Conservation (phyloP, 2,329 filamentous ascomycete genomes). For the Ophiostoma quercus region DNA sequence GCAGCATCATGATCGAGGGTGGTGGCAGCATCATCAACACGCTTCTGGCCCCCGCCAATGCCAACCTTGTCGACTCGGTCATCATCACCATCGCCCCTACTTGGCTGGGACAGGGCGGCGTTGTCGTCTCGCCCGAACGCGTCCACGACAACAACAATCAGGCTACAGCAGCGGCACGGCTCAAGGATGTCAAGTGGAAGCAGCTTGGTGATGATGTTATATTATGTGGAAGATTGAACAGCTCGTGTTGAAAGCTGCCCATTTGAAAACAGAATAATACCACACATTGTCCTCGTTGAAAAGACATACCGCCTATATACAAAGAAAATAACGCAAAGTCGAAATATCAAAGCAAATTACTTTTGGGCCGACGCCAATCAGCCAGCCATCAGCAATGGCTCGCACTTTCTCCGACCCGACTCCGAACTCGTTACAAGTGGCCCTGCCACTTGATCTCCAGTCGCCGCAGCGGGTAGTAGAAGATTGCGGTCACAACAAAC, state of each 20-base stretch:
- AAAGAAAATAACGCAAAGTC: neutral
- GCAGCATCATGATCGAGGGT: conserved; percentile 88
- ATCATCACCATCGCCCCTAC: conserved; percentile 86
- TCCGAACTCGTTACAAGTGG: conserved; percentile 29
- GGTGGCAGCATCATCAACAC: conserved; percentile 78
- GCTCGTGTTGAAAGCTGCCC: conserved; percentile 16
- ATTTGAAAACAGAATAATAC: neutral
- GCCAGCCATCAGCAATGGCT: conserved; percentile 1
- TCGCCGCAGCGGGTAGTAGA: conserved; percentile 46
- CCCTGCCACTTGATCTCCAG: conserved; percentile 38
- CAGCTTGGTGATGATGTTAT: conserved; percentile 80
- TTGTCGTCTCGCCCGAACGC: conserved; percentile 67
- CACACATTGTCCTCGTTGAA: neutral
- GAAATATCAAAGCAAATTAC: neutral
- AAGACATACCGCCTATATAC: neutral
- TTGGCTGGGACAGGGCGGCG: conserved; percentile 80
- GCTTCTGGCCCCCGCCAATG: conserved; percentile 59
- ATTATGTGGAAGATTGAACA: conserved; percentile 56
- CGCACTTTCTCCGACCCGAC: neutral
- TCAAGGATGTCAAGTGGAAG: conserved; percentile 65
- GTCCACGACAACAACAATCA: conserved; percentile 46
- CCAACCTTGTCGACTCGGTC: conserved; percentile 61
- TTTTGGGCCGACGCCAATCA: neutral
- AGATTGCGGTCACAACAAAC: conserved; percentile 46
- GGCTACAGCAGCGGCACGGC: conserved; percentile 56